phyloP scores from a whole-genome alignment of 208 protist species.

The Angomonas desouzai region DNA sequence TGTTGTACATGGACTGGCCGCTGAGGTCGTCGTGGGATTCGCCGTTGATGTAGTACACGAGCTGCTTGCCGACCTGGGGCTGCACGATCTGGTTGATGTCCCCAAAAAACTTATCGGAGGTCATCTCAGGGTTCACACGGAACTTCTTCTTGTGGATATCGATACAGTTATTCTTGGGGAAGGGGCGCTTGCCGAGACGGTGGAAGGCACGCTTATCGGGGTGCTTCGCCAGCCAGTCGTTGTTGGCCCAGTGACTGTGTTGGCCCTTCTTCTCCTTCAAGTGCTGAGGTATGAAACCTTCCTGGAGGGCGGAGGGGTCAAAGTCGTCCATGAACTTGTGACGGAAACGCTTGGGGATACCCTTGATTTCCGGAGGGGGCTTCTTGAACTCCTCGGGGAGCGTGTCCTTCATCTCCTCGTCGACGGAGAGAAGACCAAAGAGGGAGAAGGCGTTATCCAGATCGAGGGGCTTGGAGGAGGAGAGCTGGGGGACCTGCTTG shows the following conservation, averaged over 20 bases:
- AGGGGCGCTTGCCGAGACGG: constrained; percentile 8
- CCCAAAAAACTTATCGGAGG: constrained; percentile 84
- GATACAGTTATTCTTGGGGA: not conserved
- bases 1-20: constrained; percentile 11
- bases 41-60: constrained; percentile 90
- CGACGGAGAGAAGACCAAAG: constrained; percentile 72
- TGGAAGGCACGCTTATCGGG: constrained; percentile 8
- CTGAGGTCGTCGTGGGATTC: constrained; percentile 53
- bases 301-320: not conserved
- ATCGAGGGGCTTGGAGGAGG: constrained; percentile 85
- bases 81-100: constrained; percentile 89
- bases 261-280: not conserved
- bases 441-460: constrained; percentile 87
- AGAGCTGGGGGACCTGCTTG: constrained; percentile 86
- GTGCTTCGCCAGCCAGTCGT: constrained; percentile 4
- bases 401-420: constrained; percentile 40
- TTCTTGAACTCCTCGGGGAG: constrained; percentile 62
- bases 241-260: not conserved
- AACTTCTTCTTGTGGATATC: constrained; percentile 53
- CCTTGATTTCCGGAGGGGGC: constrained; percentile 14
- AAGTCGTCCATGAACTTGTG: constrained; percentile 9
- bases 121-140: constrained; percentile 61
- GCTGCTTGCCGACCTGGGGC: constrained; percentile 68
- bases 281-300: not conserved
- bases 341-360: constrained; percentile 11